These are phyloP conservation scores for Fusarium tjaetaba DNA, from an alignment of 2,329 filamentous ascomycete species.

Conservation along the genomic window DNA sequence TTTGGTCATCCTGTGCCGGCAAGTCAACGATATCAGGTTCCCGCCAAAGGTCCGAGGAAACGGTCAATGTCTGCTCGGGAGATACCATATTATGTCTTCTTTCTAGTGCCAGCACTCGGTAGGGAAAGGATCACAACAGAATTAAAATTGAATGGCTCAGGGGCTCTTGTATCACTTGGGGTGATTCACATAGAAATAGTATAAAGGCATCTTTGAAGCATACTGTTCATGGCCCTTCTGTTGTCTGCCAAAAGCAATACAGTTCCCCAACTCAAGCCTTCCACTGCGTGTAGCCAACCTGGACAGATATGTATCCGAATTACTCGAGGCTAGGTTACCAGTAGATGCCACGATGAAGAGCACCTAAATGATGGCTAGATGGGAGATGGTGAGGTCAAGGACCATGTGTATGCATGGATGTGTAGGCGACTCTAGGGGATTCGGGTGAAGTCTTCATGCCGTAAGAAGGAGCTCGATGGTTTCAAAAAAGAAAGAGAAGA, in stretches of 20 bases:
- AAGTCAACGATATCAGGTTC: conserved; percentile 46
- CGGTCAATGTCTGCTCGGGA: conserved; percentile 39
- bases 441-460: background rate
- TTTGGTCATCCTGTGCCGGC: conserved; percentile 42
- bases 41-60: conserved; percentile 44
- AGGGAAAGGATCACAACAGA: conserved; percentile 72
- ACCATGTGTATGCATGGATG: background rate
- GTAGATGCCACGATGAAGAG: conserved; percentile 54
- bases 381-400: background rate
- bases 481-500: background rate
- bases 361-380: background rate
- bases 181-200: conserved; percentile 21
- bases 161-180: conserved; percentile 20
- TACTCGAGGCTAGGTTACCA: conserved; percentile 64
- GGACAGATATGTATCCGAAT: conserved; percentile 77
- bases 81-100: conserved; percentile 56
- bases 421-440: background rate
- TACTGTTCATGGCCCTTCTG: conserved; percentile 39
- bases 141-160: conserved; percentile 55
- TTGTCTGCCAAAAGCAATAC: conserved; percentile 6
- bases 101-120: conserved; percentile 65
- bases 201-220: conserved; percentile 18
- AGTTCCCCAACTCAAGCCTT: conserved; percentile 54
- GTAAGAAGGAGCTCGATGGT: conserved; percentile 7
- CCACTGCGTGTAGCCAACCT: conserved; percentile 61